Base-by-base conservation (phyloP, 2,329 filamentous ascomycete species). In the Colletotrichum sp. region DNA sequence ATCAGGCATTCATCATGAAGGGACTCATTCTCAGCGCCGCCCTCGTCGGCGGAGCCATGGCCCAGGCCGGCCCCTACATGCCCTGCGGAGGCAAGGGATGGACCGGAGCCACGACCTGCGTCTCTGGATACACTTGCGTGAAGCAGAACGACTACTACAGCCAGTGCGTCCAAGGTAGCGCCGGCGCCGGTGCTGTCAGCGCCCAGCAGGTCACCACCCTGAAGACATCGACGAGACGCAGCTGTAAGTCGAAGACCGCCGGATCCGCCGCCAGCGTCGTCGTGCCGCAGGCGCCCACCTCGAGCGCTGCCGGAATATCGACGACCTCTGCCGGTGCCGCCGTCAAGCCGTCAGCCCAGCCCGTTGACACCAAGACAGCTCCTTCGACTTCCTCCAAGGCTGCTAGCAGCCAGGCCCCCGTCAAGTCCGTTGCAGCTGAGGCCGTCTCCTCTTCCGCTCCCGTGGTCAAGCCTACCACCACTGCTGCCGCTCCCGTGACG, bases 31-130 rank as follows among this genome's bases (percentile, higher is more conserved):
- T 72, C 34, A 72, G 70, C 16, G 62, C 70, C 15, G 70, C 70
- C 16, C 26, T 72, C 12, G 70, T 72, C 26, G 55, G 70, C 62
- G 62, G 64, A 52, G 70, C 62, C 21, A 72, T 72, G 62, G 71
- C 71, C 36, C 66, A 70, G 26, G 75, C 66, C 7, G 71, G 70
- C 4, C 62, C 76, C 21, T 88, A 82, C 78, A 81, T 75, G 4
- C 87, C 88, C 78, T 88, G 87, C 58, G 87, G 87, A 56, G 87
- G 87, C 43, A 80, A 79, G 15, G 77, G 76, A 60, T 87, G 81
- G 79, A 79, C 79, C 16, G 87, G 87, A 4, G 36, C 79, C 2
- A 87, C 82, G 5, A 83, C 82, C 1, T 88, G 87, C 61, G 81
- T 85, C n/a, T 82, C 83, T 18, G 87, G 87, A 7, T 87, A 86